Percentiles rank a stretch among this genome's conserved stretches.
These are phyloP conservation scores for Avena atlantica DNA, from an alignment of 176 grass and related monocot species.

Conservation along the genomic window DNA sequence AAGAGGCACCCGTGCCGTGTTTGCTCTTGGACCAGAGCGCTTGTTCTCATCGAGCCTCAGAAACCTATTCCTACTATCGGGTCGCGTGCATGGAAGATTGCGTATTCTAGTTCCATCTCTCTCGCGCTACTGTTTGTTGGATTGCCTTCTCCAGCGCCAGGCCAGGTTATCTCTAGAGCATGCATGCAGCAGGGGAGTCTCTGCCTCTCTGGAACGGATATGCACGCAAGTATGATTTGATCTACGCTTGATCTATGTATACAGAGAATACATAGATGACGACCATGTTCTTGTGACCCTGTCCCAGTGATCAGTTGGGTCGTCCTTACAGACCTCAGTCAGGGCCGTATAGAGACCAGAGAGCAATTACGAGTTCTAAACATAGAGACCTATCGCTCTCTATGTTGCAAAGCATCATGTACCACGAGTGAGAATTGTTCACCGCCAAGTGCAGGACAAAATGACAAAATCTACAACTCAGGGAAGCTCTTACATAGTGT, in stretches of 20 bases:
- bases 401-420: neutral
- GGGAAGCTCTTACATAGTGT: neutral
- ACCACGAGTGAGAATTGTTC: neutral
- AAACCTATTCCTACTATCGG: neutral
- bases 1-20: neutral
- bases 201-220: neutral
- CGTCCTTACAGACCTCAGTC: neutral
- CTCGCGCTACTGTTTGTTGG: neutral
- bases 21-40: constrained; percentile 29
- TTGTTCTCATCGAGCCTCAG: neutral
- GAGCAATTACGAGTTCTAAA: too few relatives aligned
- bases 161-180: neutral
- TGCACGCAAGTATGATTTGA: neutral
- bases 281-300: neutral
- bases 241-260: neutral
- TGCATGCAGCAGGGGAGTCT: constrained; percentile 29
- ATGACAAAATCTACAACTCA: neutral
- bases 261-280: neutral
- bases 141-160: constrained; percentile 3
- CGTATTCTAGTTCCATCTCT: constrained; percentile 6
- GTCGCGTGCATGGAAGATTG: constrained; percentile 7
- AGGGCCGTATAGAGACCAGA: neutral
- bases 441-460: neutral
- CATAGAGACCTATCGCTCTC: too few relatives aligned
- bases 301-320: neutral